Evolutionary conservation across 495 filamentous ascomycete species (phyloP), one percentile per base, ranked within the genome.

Genomic region (Cenococcum geophilum): DNA sequence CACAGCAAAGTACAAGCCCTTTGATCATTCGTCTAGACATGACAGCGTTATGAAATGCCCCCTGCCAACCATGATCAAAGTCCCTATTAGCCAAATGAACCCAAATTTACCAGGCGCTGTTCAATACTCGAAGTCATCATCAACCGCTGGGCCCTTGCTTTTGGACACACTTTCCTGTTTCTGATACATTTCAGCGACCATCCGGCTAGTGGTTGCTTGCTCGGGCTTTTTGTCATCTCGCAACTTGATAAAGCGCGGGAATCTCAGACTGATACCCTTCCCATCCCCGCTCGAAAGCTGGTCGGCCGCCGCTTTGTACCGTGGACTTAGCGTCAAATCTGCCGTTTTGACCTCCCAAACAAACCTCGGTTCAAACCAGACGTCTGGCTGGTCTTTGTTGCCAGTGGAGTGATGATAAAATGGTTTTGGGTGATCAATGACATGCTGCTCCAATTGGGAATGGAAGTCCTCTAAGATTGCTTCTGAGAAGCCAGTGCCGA

Each of bases 271-370:
- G 47, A 98, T 86, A 1, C 93, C 93, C 78, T 92, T 96, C 3
- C 83, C 85, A 59, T 83, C 84, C 9, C 83, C 87, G 3, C 74
- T 75, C 70, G 71, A 58, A 78, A 80, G 81, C 23, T 86, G 74
- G 14, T 82, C 82, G 54, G 85, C 83, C 0, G 83, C 87, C 6
- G 95, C 95, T 70, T 92, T 89, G 72, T 98, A 98, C 32, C 91
- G 79, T 42, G 93, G 93, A 63, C 87, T 91, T 5, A 98, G 81
- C 4, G 91, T 97, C 68, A 98, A 73, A 80, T 97, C 93, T 1
- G 93, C 93, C 12, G 92, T 91, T 75, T 92, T 97, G 62, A 97
- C 91, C 74, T 98, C 93, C 93, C 93, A 98, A 1, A 98, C 95
- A 48, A 88, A 82, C 27, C 84, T 83, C 4, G 92, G 89, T 75